Evolutionary conservation across 306 rosid species (phyloP), one percentile per base, ranked within the genome.

Genomic region (Prinsepia uniflora): DNA sequence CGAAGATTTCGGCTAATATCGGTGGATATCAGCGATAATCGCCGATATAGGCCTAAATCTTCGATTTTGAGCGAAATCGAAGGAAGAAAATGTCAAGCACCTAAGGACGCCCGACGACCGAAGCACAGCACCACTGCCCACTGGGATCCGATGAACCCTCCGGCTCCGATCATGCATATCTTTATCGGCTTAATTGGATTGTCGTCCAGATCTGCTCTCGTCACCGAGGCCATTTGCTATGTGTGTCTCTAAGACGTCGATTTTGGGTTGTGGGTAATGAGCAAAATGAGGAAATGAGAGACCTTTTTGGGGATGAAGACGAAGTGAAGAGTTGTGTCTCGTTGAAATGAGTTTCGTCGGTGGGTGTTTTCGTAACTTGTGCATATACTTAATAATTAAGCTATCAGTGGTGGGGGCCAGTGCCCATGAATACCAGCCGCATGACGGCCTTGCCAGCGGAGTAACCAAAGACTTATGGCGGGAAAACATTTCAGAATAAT

Each of bases 161-260:
- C 98, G 6, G 98, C 98, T 0, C 98, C 98, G 19, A 92, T 92
- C 96, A 92, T 92, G 86, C 98, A 92, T 24, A 92, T 89, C 12
- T 96, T 87, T 22, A 92, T 77, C 62, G 96, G 82, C 84, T 84
- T 87, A 2, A 92, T 89, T 53, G 87, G 86, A 13, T 81, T 89
- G 10, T 92, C 95, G 46, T 87, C 92, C 41, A 92, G 95, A 92
- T 92, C 98, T 64, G 86, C 79, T 19, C 95, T 77, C 57, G 84
- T 42, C 7, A 77, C 2, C 41, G 92, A 81, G 77, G 91, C 96
- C 93, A 90, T 83, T 82, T 68, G 30, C 30, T 24, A 0, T 24
- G 30, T 24, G 30, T 24, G 30, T 50, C 57, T 7, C 8, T 12
- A 15, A 0, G 8, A 14, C 49, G 7, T 10, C 10, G 52, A 56